Percentiles rank a stretch among this genome's conserved stretches.
phyloP scores from a whole-genome alignment of 2,329 filamentous ascomycete species.

The Lecanicillium sp. region DNA sequence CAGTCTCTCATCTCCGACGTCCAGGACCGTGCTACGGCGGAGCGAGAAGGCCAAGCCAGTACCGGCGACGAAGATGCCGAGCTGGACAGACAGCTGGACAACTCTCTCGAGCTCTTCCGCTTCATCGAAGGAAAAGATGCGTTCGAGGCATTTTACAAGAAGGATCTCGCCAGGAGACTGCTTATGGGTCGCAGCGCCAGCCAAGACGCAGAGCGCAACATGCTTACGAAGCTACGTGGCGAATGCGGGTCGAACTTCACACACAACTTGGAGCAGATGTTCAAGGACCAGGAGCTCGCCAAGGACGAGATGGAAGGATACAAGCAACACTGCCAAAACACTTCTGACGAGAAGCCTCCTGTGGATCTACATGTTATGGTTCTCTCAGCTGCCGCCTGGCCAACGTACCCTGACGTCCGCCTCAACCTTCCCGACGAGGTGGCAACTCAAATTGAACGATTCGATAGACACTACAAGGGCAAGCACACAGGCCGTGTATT shows the following conservation, averaged over 20 bases:
- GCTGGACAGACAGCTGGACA: slow-evolving; percentile 85
- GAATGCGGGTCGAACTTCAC: slow-evolving; percentile 95
- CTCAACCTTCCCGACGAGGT: slow-evolving; percentile 73
- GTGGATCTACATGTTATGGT: slow-evolving; percentile 75
- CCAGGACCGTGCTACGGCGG: slow-evolving; percentile 51
- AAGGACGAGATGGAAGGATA: slow-evolving; percentile 92
- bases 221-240: slow-evolving; percentile 84
- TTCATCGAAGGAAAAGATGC: slow-evolving; percentile 97
- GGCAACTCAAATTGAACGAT: slow-evolving; percentile 68
- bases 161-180: slow-evolving; percentile 81
- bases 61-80: slow-evolving; percentile 86
- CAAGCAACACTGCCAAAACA: slow-evolving; percentile 58
- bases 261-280: slow-evolving; percentile 98
- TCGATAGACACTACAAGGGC: slow-evolving; percentile 77
- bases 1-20: slow-evolving; percentile 58
- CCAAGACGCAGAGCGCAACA: slow-evolving; percentile 90
- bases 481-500: slow-evolving; percentile 87
- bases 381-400: slow-evolving; percentile 88
- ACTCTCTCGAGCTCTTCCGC: slow-evolving; percentile 88
- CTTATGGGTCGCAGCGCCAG: slow-evolving; percentile 91
- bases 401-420: slow-evolving; percentile 70
- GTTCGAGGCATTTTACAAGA: slow-evolving; percentile 99
- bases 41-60: slow-evolving; percentile 57
- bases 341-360: slow-evolving; percentile 39
- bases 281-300: slow-evolving; percentile 92